A percentile compares a stretch with the other conserved stretches of the same genome.
Evolutionary conservation across 2,329 filamentous ascomycete species (phyloP).

Genomic region (Botrytis galanthina): DNA sequence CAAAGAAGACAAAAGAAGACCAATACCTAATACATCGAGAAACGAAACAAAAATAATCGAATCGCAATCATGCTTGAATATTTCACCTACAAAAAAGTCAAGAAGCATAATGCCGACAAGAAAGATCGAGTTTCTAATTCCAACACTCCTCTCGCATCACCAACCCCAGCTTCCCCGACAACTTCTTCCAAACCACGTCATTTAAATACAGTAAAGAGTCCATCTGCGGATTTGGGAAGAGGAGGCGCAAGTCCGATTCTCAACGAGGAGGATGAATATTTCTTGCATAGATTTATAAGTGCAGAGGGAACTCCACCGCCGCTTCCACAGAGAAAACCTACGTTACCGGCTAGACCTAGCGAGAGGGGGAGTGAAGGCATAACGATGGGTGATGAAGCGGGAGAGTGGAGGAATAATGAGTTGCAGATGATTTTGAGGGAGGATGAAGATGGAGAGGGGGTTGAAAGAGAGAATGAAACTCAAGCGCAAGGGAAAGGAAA

Average conservation of each 20-base stretch:
- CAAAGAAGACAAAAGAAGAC: background rate
- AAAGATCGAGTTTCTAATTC: conserved; percentile 9
- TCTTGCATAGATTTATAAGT: conserved; percentile 55
- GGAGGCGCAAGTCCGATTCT: conserved; percentile 46
- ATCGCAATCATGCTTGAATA: conserved; percentile 57
- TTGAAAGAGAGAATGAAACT: conserved; percentile 42
- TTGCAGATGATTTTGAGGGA: conserved; percentile 45
- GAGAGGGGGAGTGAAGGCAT: background rate
- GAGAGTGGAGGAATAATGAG: conserved; percentile 32
- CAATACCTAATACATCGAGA: background rate
- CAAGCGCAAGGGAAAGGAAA: conserved; percentile 41
- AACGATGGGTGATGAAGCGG: conserved; percentile 21
- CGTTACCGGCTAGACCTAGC: conserved; percentile 18
- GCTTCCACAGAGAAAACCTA: conserved; percentile 43
- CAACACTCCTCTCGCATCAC: conserved; percentile 19
- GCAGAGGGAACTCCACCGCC: conserved; percentile 50
- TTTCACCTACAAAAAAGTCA: conserved; percentile 60
- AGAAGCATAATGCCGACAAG: conserved; percentile 57
- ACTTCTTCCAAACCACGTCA: conserved; percentile 5
- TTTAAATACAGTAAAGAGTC: conserved; percentile 1
- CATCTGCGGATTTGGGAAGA: conserved; percentile 21
- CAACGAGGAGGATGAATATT: conserved; percentile 55
- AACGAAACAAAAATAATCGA: background rate
- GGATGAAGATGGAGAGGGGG: conserved; percentile 43
- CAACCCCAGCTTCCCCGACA: background rate